Evolutionary conservation across 257 asterid species (phyloP).

Genomic region (Henckelia pumila): DNA sequence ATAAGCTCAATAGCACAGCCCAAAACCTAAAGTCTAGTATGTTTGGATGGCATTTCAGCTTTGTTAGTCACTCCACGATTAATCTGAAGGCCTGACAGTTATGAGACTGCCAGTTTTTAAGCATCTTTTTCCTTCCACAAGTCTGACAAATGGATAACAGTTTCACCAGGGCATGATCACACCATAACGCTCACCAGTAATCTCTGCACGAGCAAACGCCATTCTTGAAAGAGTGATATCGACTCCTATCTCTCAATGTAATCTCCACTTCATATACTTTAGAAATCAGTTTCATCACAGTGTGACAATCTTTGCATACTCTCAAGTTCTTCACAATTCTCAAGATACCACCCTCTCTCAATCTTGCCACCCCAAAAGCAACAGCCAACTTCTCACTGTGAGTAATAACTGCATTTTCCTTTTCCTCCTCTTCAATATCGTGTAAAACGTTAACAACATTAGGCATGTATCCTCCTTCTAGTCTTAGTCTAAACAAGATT

Average conservation of each 20-base stretch:
- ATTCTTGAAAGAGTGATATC: slow-evolving; percentile 56
- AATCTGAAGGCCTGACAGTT: not conserved
- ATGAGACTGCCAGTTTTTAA: slow-evolving; percentile 8
- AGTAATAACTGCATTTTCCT: slow-evolving; percentile 52
- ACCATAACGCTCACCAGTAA: slow-evolving; percentile 45
- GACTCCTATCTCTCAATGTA: slow-evolving; percentile 62
- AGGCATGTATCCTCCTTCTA: slow-evolving; percentile 59
- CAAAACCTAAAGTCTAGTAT: too few species aligned
- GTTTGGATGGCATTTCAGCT: not conserved
- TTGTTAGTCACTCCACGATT: too few species aligned
- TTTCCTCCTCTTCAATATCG: slow-evolving; percentile 70
- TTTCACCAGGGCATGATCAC: not conserved
- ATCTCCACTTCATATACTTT: slow-evolving; percentile 51
- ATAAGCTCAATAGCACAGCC: not conserved
- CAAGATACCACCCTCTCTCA: slow-evolving; percentile 34
- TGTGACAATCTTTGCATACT: slow-evolving; percentile 71
- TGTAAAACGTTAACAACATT: slow-evolving; percentile 47
- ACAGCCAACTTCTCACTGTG: slow-evolving; percentile 78
- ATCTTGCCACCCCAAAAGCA: slow-evolving; percentile 61
- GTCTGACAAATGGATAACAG: too few species aligned
- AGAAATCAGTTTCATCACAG: slow-evolving; percentile 64
- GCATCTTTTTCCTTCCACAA: not conserved
- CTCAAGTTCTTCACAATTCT: slow-evolving; percentile 73
- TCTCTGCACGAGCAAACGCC: slow-evolving; percentile 70
- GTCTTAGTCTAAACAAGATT: slow-evolving; percentile 41